phyloP scores from a whole-genome alignment of 345 rosid species.

The Acer yangbiense region DNA sequence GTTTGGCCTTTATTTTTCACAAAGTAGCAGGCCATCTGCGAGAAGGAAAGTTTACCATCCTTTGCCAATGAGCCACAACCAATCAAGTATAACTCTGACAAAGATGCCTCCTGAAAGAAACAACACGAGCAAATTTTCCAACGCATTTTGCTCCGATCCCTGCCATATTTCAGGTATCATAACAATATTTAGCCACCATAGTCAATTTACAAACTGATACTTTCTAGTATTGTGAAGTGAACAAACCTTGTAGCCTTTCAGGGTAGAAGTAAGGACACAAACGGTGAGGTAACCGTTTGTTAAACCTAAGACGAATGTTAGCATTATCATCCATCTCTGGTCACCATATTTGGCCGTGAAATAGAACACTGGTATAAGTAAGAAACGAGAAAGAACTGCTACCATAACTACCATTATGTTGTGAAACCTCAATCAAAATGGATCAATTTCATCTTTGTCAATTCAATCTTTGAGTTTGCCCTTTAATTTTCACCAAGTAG shows the following conservation, averaged over 20 bases:
- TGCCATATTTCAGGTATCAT: too few species aligned
- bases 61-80: slow-evolving; percentile 89
- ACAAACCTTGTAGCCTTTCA: slow-evolving; percentile 68
- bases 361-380: not conserved
- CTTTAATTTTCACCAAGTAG: too few species aligned
- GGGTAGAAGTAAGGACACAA: slow-evolving; percentile 75
- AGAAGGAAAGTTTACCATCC: slow-evolving; percentile 11
- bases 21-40: too few species aligned
- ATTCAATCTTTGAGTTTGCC: too few species aligned
- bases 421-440: too few species aligned
- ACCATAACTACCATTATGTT: too few species aligned
- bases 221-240: too few species aligned
- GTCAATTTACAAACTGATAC: too few species aligned
- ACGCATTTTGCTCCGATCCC: slow-evolving; percentile 90
- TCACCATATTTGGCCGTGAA: not conserved
- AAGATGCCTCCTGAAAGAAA: slow-evolving; percentile 63
- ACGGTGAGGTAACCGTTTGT: slow-evolving; percentile 85
- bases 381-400: not conserved
- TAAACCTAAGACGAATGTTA: slow-evolving; percentile 62
- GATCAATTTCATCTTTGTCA: too few species aligned
- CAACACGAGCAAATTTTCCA: slow-evolving; percentile 80
- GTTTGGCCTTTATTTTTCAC: too few species aligned
- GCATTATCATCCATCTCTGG: slow-evolving; percentile 85
- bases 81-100: slow-evolving; percentile 67
- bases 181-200: too few species aligned